Evolutionary conservation across 495 filamentous ascomycete species (phyloP), one percentile per base, ranked within the genome.

Genomic region (Penicillium dipodomyicola): DNA sequence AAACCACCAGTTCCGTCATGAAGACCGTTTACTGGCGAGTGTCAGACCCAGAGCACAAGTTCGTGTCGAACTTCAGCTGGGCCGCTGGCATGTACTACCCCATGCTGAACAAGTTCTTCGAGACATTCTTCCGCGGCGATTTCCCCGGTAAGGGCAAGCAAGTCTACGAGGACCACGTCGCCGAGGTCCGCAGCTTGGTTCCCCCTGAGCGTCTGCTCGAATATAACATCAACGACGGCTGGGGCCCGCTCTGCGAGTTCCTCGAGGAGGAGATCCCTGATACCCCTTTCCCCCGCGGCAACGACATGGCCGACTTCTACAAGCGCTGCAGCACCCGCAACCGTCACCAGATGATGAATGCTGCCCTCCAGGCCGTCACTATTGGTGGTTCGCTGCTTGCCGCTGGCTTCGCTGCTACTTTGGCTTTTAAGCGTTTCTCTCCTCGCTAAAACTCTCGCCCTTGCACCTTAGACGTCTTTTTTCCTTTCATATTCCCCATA

Each of bases 241-340:
- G 86, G 86, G 82, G 65, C 25, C 85, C 85, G 10, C 75, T 90
- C 17, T 87, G 85, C 72, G 74, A 84, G 52, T 88, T 88, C 71
- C 76, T 88, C 0, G 84, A 81, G 37, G 77, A 82, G 51, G 73
- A 77, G 6, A 68, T 84, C 8, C 87, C 87, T 9, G 72, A 77
- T 53, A 70, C 72, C 8, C 57, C 70, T 7, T 80, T 78, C 66
- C 77, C 77, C 40, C 71, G 71, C 12, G 72, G 72, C 20, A 80
- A 80, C 56, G 76, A 79, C 62, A 76, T 78, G 75, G 75, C 73
- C 70, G 71, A 83, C 58, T 87, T 87, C 68, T 81, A 84, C 64
- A 73, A 78, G 50, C 76, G 84, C 49, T 85, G 81, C 65, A 75
- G 77, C 25, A 72, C 72, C 35, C 75, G 83, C 56, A 87, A 87